Base-by-base conservation (phyloP, 371 early-diverging fungal species). In the Batkoa obscura region DNA sequence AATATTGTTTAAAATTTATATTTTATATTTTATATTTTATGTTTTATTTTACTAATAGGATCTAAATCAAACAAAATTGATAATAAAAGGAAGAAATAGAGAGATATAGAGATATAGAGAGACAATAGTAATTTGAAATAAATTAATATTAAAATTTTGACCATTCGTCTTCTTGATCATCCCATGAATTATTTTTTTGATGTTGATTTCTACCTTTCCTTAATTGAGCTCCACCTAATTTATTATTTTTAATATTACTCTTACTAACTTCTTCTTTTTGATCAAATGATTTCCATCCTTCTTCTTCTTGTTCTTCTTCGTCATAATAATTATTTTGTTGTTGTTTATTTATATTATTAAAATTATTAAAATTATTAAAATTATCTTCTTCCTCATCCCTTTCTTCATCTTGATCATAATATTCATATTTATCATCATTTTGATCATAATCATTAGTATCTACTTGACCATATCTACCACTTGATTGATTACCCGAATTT, bases 91-190 rank as follows among this genome's bases (percentile, higher is more conserved):
- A 23, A 23, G 23, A 23, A 23, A 23, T 23, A 23, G 23, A 23
- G 23, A 23, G 23, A 23, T 23, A 23, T 23, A 23, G 23, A 23
- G 23, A 23, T 23, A 23, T 23, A 23, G 23, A 23, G 23, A 23
- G 23, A 23, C 23, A 23, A 23, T 23, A 23, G 23, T 23, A 23
- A 23, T 23, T 23, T 23, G 23, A 23, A 23, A 23, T 41, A 41
- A 41, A n/a, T 48, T 12, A 8, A 15, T 32, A 48, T 50, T 50
- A 50, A 38, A 50, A 50, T 38, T 50, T 31, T 5, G 51, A 50
- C 51, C 51, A 50, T 33, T 50, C 31, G 6, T 50, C 51, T 10
- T 50, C 38, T 15, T 50, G 17, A 42, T 5, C 50, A 31, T 17
- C 12, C 12, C 36, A 15, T 12, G 23, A 43, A 13, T 32, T 15